Conservation (phyloP, 192 early-diverging fungal genomes). For the Jimgerdemannia lactiflua region DNA sequence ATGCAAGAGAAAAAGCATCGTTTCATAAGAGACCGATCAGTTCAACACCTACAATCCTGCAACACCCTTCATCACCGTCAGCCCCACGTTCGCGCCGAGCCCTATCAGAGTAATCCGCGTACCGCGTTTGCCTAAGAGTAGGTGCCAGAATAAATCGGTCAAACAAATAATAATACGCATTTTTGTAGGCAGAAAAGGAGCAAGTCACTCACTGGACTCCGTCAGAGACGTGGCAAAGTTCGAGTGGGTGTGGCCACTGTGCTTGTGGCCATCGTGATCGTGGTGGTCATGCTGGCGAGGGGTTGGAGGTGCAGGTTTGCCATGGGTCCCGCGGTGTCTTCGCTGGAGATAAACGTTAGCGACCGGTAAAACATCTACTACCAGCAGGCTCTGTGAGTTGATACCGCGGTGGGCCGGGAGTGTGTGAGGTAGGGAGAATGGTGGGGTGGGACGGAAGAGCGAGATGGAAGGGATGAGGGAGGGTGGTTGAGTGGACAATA, state of each 20-base stretch:
- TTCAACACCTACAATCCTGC: slow-evolving; percentile 48
- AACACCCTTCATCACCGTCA: slow-evolving; percentile 60
- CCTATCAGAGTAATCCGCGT: slow-evolving; percentile 66
- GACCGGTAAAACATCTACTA: neutral
- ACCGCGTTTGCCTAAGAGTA: slow-evolving; percentile 41
- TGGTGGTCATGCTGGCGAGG: neutral
- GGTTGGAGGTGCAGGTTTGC: neutral
- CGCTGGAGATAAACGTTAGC: neutral
- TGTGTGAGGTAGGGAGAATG: neutral
- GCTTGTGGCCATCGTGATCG: neutral
- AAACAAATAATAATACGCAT: too few species aligned
- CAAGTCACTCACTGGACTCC: neutral
- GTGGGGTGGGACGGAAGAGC: neutral
- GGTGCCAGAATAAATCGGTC: too few species aligned
- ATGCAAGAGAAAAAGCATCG: neutral
- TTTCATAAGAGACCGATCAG: neutral
- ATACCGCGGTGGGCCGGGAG: neutral
- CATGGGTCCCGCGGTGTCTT: neutral
- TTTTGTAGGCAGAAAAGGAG: neutral
- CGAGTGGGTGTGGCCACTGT: neutral
- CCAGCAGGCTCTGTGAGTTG: neutral
- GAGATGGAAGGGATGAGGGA: neutral
- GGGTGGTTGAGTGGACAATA: neutral
- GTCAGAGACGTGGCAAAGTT: neutral
- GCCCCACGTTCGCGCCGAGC: slow-evolving; percentile 58